Base-by-base conservation (phyloP, 2,329 filamentous ascomycete species). In the Cercospora canescens region DNA sequence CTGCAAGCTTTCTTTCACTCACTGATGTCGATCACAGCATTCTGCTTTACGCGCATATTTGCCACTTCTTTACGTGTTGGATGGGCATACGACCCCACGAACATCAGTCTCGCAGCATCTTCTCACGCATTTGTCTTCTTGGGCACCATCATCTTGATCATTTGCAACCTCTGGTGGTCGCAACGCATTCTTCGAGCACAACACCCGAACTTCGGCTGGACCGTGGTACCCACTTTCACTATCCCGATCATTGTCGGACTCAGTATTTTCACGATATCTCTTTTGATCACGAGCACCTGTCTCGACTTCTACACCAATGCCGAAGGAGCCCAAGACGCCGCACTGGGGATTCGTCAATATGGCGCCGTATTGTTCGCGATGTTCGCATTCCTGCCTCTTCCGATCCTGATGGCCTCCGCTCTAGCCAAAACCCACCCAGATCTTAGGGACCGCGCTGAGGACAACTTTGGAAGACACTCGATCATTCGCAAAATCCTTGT, bases 121-220 rank as follows among this genome's bases (percentile, higher is more conserved):
- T 87, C 91, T 3, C 83, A 83, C 69, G 86, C 95, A 74, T 88
- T 95, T 72, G 86, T 92, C 64, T 87, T 88, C 52, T 89, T 90
- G 0, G 92, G 92, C 48, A 88, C 93, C 16, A 76, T 96, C 35
- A 78, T 96, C 7, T 81, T 96, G 28, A 94, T 91, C 78, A 80
- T 94, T 72, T 81, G 93, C 78, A 95, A 96, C 79, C 79, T 96
- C 48, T 80, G 95, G 73, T 91, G 94, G 75, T 80, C 89, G 0
- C 91, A 93, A 78, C 88, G 93, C 54, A 84, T 96, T 28, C 78
- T 95, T 18, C 86, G 93, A 62, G 90, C 90, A 4, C 86, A 87
- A 54, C 91, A 94, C 73, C 91, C 92, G 0, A 75, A 77, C 2
- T 76, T 92, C 34, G 92, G 91, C 65, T 94, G 92, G 91, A 84